phyloP scores from a whole-genome alignment of 2,329 filamentous ascomycete genomes.

The Zelopaecilomyces penicillatus region DNA sequence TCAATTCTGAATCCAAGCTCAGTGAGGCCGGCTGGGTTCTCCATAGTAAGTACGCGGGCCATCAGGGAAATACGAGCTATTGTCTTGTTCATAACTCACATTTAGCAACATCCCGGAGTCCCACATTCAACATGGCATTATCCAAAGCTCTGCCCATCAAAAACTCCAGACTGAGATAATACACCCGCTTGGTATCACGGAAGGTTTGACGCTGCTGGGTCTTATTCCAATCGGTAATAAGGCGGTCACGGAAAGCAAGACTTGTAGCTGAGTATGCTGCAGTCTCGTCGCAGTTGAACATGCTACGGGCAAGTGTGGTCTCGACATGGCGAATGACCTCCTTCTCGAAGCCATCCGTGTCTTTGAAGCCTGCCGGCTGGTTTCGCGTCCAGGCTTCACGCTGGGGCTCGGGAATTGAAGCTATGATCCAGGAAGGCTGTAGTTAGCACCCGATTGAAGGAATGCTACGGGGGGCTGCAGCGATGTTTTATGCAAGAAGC shows the following conservation, averaged over 20 bases:
- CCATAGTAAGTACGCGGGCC: not conserved
- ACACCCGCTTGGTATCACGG: conserved; percentile 83
- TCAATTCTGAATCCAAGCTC: conserved; percentile 96
- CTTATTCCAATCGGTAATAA: conserved; percentile 95
- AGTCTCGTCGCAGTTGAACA: conserved; percentile 96
- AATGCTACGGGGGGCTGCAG: not conserved
- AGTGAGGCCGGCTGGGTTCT: conserved; percentile 59
- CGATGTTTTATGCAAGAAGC: too few species aligned
- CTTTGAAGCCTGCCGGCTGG: conserved; percentile 60
- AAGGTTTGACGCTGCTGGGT: conserved; percentile 95
- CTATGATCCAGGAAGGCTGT: conserved; percentile 25
- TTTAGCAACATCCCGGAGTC: conserved; percentile 74
- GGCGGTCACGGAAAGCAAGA: conserved; percentile 82
- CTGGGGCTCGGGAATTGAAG: conserved; percentile 79
- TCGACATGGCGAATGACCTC: conserved; percentile 93
- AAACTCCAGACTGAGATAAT: conserved; percentile 96
- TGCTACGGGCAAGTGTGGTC: conserved; percentile 86
- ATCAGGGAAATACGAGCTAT: not conserved
- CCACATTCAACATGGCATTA: conserved; percentile 97
- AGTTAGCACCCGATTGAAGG: conserved; percentile 1
- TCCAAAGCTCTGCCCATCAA: conserved; percentile 94
- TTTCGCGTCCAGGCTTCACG: conserved; percentile 67
- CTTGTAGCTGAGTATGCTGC: conserved; percentile 89
- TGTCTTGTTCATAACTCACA: conserved; percentile 39
- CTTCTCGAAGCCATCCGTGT: conserved; percentile 74